phyloP scores from a whole-genome alignment of 2,329 filamentous ascomycete genomes.

The Alternaria gaisen region DNA sequence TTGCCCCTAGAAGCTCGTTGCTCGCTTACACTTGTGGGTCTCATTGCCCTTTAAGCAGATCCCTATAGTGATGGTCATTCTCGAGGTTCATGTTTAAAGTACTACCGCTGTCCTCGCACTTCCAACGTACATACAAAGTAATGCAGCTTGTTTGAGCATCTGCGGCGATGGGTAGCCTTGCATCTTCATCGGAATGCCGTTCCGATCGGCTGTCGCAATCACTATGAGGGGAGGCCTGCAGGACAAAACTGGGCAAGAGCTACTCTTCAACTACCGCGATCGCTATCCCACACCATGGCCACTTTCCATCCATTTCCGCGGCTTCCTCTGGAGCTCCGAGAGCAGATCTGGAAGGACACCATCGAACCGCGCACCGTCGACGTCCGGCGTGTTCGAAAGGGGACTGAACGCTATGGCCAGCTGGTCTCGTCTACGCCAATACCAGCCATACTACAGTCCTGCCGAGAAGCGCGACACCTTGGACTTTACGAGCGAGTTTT shows the following conservation, averaged over 20 bases:
- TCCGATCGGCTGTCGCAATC: background rate
- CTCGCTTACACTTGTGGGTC: slow-evolving; percentile 12
- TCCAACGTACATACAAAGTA: background rate
- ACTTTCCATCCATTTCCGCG: too few species aligned
- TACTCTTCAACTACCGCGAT: background rate
- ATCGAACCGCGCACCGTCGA: too few species aligned
- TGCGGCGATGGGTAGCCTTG: background rate
- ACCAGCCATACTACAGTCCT: too few species aligned
- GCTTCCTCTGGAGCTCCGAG: too few species aligned
- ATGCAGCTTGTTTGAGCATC: background rate
- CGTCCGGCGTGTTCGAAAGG: too few species aligned
- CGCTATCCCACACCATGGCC: too few species aligned
- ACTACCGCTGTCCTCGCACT: background rate
- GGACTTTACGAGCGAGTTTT: too few species aligned
- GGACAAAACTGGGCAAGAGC: background rate
- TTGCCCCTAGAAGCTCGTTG: slow-evolving; percentile 15
- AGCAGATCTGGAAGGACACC: too few species aligned
- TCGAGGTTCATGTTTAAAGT: background rate
- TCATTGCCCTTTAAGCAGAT: background rate
- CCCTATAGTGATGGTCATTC: background rate
- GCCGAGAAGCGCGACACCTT: too few species aligned
- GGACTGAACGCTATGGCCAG: too few species aligned
- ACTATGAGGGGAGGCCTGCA: background rate
- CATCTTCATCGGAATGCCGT: background rate
- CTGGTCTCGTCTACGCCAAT: too few species aligned